phyloP scores from a whole-genome alignment of 345 rosid species.

The Citrus unshiu region DNA sequence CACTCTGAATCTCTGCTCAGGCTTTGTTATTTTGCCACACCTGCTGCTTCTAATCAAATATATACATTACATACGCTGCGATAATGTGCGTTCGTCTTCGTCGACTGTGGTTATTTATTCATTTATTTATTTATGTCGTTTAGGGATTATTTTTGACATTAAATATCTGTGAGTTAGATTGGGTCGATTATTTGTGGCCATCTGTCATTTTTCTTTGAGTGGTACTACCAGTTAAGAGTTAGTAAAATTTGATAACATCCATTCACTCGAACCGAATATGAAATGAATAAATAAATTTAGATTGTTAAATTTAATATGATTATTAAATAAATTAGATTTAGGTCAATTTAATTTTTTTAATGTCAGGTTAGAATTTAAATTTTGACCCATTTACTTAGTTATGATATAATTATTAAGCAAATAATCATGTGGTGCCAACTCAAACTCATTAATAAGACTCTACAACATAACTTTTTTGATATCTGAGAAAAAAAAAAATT shows the following conservation, averaged over 20 bases:
- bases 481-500: no score
- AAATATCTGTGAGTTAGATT: not conserved
- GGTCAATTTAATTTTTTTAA: no score
- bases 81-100: not conserved
- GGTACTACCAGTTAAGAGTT: no score
- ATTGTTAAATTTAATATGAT: no score
- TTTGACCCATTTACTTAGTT: rapidly evolving
- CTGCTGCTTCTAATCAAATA: not conserved
- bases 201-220: not conserved
- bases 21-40: not conserved
- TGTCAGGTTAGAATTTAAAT: no score
- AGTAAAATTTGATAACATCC: no score
- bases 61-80: not conserved
- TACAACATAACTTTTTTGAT: no score
- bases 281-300: no score
- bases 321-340: no score
- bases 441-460: no score
- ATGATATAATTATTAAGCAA: no score
- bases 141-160: not conserved
- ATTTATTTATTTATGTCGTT: not conserved
- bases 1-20: not conserved
- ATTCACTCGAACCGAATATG: no score
- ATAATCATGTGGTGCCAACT: rapidly evolving
- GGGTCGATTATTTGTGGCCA: not conserved
- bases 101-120: not conserved